Percentiles rank a stretch among this genome's conserved stretches.
Conservation (phyloP, 768 basidiomycete genomes). For the Lyophyllum decastes region DNA sequence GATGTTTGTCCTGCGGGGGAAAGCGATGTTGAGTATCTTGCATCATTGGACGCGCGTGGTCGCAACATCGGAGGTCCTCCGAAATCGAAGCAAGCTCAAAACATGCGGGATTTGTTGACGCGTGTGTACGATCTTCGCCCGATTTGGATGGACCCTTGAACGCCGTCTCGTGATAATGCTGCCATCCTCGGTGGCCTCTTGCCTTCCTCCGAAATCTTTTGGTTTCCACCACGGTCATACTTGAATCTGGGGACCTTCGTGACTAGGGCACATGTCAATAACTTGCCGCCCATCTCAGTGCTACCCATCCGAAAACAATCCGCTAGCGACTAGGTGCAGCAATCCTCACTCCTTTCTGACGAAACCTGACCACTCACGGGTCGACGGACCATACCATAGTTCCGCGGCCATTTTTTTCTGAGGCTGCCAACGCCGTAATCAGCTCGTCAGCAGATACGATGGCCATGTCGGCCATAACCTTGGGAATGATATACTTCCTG, state of each 20-base stretch:
- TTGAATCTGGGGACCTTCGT: not conserved
- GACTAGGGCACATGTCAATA: constrained; percentile 2
- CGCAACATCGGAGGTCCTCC: not conserved
- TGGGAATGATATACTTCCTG: not conserved
- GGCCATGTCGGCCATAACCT: constrained; percentile 1
- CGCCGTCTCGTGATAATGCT: not conserved
- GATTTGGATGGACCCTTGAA: not conserved
- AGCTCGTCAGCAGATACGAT: constrained; percentile 12
- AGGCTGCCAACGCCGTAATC: not conserved
- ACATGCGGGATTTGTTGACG: not conserved
- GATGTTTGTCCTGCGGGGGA: constrained; percentile 2
- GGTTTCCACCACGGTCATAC: not conserved
- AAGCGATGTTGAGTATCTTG: not conserved
- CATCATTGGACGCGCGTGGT: not conserved
- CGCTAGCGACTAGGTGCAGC: not conserved
- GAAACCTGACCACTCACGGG: constrained; percentile 11
- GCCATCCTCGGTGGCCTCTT: not conserved
- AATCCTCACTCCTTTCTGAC: not conserved
- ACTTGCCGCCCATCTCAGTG: not conserved
- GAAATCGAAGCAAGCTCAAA: not conserved
- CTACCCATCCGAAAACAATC: not conserved
- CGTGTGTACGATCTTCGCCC: not conserved
- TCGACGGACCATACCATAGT: constrained; percentile 3
- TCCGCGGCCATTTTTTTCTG: not conserved
- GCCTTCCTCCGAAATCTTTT: not conserved